Evolutionary conservation across 176 grass and related monocot species (phyloP).

Genomic region (Triticum turgidum): DNA sequence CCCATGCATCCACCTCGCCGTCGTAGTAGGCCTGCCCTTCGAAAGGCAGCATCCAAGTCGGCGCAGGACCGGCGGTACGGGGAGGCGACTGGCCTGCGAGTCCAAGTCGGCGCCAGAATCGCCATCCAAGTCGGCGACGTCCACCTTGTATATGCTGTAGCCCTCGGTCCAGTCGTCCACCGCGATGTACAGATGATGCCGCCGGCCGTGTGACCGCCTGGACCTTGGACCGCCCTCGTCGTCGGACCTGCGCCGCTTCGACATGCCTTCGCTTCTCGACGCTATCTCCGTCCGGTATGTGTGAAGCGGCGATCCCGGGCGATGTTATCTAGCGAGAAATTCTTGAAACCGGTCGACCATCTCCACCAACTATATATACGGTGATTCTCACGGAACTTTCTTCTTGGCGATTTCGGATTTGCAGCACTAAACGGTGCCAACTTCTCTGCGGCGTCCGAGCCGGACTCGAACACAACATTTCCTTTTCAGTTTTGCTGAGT

Average conservation of each 20-base stretch:
- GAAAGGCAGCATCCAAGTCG: neutral
- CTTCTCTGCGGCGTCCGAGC: no score
- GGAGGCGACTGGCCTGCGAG: neutral
- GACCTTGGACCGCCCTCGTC: neutral
- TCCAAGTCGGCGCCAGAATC: neutral
- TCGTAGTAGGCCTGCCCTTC: neutral
- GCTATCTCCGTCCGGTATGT: neutral
- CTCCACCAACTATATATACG: no score
- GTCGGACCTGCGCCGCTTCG: neutral
- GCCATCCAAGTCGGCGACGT: neutral
- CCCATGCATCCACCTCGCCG: neutral
- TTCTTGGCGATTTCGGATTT: neutral
- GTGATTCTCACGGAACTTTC: neutral
- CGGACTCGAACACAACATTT: no score
- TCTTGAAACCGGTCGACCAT: no score
- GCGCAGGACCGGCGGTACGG: neutral
- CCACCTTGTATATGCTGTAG: slow-evolving; percentile 22
- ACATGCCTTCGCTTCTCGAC: neutral
- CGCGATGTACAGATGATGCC: neutral
- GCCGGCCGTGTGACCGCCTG: no score
- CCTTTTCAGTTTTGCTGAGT: no score
- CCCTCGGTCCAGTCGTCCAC: slow-evolving; percentile 17
- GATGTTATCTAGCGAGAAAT: neutral
- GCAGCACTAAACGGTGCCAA: neutral
- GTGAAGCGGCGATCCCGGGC: neutral